Evolutionary conservation across 805 yeast genomes (phyloP), one percentile per base, ranked within the genome.

Genomic region (Candida sphagnicola): DNA sequence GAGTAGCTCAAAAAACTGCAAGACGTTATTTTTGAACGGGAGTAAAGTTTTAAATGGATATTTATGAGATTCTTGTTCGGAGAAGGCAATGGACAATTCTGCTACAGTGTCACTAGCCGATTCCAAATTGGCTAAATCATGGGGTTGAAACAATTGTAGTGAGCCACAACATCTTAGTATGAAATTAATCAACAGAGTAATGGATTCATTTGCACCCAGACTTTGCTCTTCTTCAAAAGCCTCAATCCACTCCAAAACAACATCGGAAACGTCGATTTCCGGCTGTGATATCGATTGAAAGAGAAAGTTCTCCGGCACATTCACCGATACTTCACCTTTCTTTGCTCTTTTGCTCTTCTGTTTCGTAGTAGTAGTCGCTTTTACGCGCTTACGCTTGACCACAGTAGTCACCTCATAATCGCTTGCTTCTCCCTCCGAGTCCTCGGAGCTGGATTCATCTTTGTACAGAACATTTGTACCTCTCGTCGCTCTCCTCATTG

Each of bases 121-220:
- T 30, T 84, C 89, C 38, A 75, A 66, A 50, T 80, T 81, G 17
- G 66, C 68, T 35, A 87, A 80, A 55, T 89, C 96, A 56, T 90
- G 95, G 18, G 78, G 76, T 42, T 80, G 81, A 8, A 86, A 75
- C 18, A 74, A 75, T 2, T 78, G 68, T 15, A 77, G 69, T 35
- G 89, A 82, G 0, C 96, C 96, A 54, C 86, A 78, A 35, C 80
- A 67, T 42, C 89, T 68, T 29, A 90, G 61, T 1, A 86, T 48
- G 35, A 88, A 67, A 56, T 90, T 89, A 31, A 89, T 61, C 36
- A 89, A 59, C 26, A 76, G 77, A 31, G 78, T 74, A 37, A 85
- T 59, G 2, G 89, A 80, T 11, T 54, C 54, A 39, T 67, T 65
- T 19, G 40, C 42, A 5, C 34, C 39, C 19, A 39, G 38, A 10